These are phyloP conservation scores for Triticum turgidum DNA, from an alignment of 176 grass and related monocot genomes.

Conservation along the genomic window DNA sequence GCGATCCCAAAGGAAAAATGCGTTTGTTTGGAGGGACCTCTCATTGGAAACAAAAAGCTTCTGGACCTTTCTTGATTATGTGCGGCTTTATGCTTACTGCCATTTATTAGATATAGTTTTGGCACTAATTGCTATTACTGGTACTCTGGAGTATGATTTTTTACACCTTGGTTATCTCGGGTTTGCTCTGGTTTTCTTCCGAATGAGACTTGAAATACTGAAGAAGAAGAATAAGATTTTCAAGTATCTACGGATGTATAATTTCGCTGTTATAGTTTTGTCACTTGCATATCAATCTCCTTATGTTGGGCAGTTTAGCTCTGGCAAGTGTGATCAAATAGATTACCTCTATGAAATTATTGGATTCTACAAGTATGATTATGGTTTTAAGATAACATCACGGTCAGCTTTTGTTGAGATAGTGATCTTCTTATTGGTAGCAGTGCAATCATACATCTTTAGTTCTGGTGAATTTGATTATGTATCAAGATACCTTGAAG, in stretches of 20 bases:
- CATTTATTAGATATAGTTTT: conserved; percentile 98
- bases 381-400: conserved; percentile 97
- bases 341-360: conserved; percentile 93
- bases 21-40: conserved; percentile 84
- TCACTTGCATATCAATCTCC: conserved; percentile 98
- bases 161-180: conserved; percentile 96
- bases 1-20: conserved; percentile 83
- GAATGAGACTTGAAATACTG: conserved; percentile 96
- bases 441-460: conserved; percentile 95
- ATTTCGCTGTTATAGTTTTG: conserved; percentile 91
- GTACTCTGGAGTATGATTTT: conserved; percentile 97
- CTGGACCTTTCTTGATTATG: conserved; percentile 97
- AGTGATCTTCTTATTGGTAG: conserved; percentile 89
- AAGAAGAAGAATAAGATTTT: conserved; percentile 98
- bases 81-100: conserved; percentile 86
- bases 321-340: conserved; percentile 83
- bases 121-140: conserved; percentile 92
- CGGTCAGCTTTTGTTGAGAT: conserved; percentile 97
- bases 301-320: conserved; percentile 89
- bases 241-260: conserved; percentile 91
- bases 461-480: conserved; percentile 88
- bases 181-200: conserved; percentile 95
- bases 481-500: conserved; percentile 93
- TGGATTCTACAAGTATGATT: conserved; percentile 98
- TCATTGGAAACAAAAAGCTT: conserved; percentile 99